phyloP scores from a whole-genome alignment of 345 rosid genomes.

The Durio zibethinus region DNA sequence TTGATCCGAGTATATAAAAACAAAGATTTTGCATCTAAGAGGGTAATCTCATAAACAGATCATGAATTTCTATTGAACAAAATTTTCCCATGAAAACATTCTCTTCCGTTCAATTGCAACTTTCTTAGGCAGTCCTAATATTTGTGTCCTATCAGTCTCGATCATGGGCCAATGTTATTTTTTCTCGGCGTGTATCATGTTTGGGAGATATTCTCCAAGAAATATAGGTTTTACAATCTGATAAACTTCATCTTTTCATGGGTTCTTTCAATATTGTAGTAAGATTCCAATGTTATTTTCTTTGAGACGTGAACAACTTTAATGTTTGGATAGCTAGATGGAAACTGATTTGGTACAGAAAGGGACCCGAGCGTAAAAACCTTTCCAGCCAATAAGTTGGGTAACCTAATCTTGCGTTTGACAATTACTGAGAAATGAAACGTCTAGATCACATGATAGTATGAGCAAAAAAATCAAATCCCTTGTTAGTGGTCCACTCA shows the following conservation, averaged over 20 bases:
- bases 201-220: not conserved
- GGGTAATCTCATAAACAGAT: not conserved
- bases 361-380: not conserved
- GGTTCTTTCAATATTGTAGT: not conserved
- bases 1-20: too few species aligned
- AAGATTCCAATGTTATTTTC: not conserved
- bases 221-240: not conserved
- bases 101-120: not conserved
- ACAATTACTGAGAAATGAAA: not conserved
- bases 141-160: not conserved
- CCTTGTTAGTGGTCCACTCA: not conserved
- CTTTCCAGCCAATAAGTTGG: conserved; percentile 9
- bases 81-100: not conserved
- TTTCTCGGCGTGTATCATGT: too few species aligned
- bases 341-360: not conserved
- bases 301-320: not conserved
- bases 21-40: too few species aligned
- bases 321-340: not conserved
- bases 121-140: not conserved
- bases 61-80: not conserved
- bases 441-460: not conserved
- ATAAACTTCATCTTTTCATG: not conserved
- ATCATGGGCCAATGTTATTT: conserved; percentile 10
- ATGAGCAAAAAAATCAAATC: not conserved
- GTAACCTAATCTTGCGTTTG: not conserved